phyloP scores from a whole-genome alignment of 169 alveolate species.

The Besnoitia besnoiti region DNA sequence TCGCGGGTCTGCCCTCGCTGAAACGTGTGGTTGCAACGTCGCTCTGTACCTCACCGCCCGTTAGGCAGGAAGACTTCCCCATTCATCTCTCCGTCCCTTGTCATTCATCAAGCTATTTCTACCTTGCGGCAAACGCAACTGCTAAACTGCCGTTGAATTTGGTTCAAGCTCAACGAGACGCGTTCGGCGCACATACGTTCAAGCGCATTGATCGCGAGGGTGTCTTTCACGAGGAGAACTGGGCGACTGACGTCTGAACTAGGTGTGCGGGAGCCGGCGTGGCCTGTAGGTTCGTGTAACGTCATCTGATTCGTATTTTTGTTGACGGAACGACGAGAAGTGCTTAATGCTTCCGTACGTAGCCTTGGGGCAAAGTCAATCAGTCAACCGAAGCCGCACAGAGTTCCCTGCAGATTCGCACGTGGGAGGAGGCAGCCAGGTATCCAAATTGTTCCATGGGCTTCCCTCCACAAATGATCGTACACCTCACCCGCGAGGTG shows the following conservation, averaged over 20 bases:
- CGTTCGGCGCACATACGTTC: conserved; percentile 85
- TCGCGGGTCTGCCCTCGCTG: conserved; percentile 20
- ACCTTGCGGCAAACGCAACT: background rate
- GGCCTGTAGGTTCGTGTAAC: too few species aligned
- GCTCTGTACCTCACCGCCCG: background rate
- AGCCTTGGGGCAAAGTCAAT: too few species aligned
- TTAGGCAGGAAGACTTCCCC: background rate
- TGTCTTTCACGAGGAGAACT: conserved; percentile 49
- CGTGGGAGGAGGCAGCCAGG: too few species aligned
- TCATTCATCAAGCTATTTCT: conserved; percentile 28
- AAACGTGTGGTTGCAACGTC: conserved; percentile 33
- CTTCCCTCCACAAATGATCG: too few species aligned
- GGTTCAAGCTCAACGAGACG: conserved; percentile 88
- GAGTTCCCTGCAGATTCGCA: too few species aligned
- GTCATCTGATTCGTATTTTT: too few species aligned
- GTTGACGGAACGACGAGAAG: too few species aligned
- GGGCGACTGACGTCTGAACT: background rate
- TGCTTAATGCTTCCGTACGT: too few species aligned
- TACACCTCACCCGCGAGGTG: too few species aligned
- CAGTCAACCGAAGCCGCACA: too few species aligned
- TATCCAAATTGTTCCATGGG: too few species aligned
- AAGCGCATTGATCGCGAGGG: conserved; percentile 79
- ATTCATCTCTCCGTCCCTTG: conserved; percentile 31
- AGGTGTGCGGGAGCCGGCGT: background rate
- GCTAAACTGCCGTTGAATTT: conserved; percentile 75